Evolutionary conservation across 1,284 basidiomycete genomes (phyloP).

Genomic region (Phellopilus nigrolimitatus): DNA sequence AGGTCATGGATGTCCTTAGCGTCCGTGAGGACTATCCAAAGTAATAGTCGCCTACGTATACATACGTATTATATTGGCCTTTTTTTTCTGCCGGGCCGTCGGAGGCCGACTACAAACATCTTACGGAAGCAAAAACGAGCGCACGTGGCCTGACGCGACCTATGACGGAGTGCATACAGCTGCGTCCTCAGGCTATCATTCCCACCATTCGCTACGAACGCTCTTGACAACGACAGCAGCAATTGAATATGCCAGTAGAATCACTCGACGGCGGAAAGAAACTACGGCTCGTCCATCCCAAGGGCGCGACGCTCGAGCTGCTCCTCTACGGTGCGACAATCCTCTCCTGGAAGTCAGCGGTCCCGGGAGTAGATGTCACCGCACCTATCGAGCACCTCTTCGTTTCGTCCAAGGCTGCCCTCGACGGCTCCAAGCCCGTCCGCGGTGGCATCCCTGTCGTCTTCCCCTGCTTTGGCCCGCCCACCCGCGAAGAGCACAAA

Average conservation of each 20-base stretch:
- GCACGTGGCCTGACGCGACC: slow-evolving; percentile 6
- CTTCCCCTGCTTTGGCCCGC: slow-evolving; percentile 76
- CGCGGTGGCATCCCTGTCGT: slow-evolving; percentile 84
- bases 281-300: slow-evolving; percentile 22
- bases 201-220: no score
- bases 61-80: neutral
- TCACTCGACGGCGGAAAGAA: slow-evolving; percentile 8
- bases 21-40: slow-evolving; percentile 37
- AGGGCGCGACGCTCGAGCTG: slow-evolving; percentile 64
- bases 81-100: neutral
- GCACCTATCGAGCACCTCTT: slow-evolving; percentile 66
- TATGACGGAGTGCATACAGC: slow-evolving; percentile 8
- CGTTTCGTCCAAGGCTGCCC: slow-evolving; percentile 65
- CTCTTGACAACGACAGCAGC: neutral
- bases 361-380: slow-evolving; percentile 29
- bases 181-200: no score
- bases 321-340: slow-evolving; percentile 80
- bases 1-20: slow-evolving; percentile 46
- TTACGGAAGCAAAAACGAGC: neutral
- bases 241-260: slow-evolving; percentile 12
- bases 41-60: neutral
- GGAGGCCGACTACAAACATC: no score
- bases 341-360: slow-evolving; percentile 66
- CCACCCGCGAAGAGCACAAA: slow-evolving; percentile 61
- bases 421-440: slow-evolving; percentile 72